Base-by-base conservation (phyloP, 495 filamentous ascomycete genomes). In the Penicillium cinerascens region DNA sequence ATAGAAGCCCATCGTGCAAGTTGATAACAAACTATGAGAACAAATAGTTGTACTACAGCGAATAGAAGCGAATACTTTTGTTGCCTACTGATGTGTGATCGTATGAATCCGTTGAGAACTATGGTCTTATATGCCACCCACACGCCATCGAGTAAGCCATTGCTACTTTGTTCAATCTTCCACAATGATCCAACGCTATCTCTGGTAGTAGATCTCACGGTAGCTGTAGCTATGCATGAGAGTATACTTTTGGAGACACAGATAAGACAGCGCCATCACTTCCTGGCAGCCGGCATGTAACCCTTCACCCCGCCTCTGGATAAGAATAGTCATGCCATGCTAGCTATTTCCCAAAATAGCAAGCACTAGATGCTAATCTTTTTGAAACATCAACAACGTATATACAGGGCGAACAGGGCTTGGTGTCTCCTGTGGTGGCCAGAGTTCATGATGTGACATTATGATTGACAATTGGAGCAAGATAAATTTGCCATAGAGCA, bases 391-490 rank as follows among this genome's bases (percentile, higher is more conserved):
- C 11, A 20, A 20, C 17, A 20, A 15, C 5, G 25, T 21, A 42
- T 21, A 37, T 43, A 17, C 39, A 44, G 8, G 9, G 38, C n/a
- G 33, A 36, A 8, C 42, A 45, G 23, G 41, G 22, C 54, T 22
- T 29, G 23, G 37, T 5, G 11, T 13, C 37, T 29, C 29, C 36
- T 16, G 38, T 42, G 23, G 33, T 43, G 36, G 48, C 35, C 44
- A 29, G 37, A 35, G 53, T 26, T 39, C 6, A 18, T 1, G 8
- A 18, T 43, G 23, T 41, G 29, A 49, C 44, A 48, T 27, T 52
- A 15, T 40, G 29, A 52, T 52, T 13, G 43, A 44, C 23, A 33
- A 55, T 44, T 57, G 47, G 27, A 18, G 23, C 8, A 21, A 38
- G 45, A 55, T 38, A 45, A 52, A 33, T 20, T 45, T 18, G 13